phyloP scores from a whole-genome alignment of 805 yeast genomes.

The Saccharomycopsis fermentans region DNA sequence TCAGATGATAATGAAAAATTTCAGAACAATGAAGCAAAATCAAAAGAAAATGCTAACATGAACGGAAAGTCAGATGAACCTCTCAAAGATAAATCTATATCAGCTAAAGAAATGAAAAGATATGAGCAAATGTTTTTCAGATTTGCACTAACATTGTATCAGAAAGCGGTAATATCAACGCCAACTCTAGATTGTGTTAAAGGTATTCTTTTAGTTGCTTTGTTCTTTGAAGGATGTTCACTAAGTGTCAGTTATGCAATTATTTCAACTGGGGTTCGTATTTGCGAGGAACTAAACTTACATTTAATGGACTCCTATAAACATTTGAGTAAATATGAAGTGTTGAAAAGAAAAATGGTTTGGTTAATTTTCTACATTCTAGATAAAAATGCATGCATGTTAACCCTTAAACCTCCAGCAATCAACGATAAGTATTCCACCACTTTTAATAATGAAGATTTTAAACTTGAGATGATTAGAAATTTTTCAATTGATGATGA shows the following conservation, averaged over 20 bases:
- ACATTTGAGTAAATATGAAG: slow-evolving; percentile 30
- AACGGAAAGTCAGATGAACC: neutral
- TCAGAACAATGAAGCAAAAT: neutral
- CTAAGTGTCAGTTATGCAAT: slow-evolving; percentile 35
- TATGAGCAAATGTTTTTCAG: slow-evolving; percentile 22
- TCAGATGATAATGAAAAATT: neutral
- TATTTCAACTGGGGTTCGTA: slow-evolving; percentile 37
- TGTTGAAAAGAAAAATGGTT: slow-evolving; percentile 29
- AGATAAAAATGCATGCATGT: slow-evolving; percentile 37
- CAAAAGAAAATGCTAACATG: too few species aligned
- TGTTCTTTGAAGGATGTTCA: slow-evolving; percentile 26
- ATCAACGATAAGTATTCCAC: slow-evolving; percentile 33
- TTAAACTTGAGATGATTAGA: slow-evolving; percentile 1
- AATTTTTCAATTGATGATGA: slow-evolving; percentile 1
- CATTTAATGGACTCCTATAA: slow-evolving; percentile 38
- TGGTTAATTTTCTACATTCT: slow-evolving; percentile 42
- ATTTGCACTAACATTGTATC: slow-evolving; percentile 43
- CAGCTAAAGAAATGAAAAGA: neutral
- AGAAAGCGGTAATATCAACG: slow-evolving; percentile 29
- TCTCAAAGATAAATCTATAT: too few species aligned
- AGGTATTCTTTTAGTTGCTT: slow-evolving; percentile 40
- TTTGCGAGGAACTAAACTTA: slow-evolving; percentile 49
- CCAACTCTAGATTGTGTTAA: slow-evolving; percentile 38
- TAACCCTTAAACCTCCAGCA: slow-evolving; percentile 40
- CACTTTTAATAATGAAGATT: slow-evolving; percentile 18